Evolutionary conservation across 495 filamentous ascomycete species (phyloP).

Genomic region (Venustampulla echinocandica): DNA sequence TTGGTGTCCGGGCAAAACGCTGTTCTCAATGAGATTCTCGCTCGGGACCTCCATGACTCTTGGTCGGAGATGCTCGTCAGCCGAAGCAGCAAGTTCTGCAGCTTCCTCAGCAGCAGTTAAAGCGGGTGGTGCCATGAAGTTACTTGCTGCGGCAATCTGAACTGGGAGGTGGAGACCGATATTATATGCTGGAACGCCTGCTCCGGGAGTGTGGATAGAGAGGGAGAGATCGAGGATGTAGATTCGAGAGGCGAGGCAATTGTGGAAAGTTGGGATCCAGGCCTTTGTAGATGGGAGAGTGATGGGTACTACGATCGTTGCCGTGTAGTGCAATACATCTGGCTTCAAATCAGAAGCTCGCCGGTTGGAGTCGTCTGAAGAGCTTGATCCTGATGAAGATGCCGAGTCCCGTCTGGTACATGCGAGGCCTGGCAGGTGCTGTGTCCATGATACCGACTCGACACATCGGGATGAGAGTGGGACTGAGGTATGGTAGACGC

Average conservation of each 20-base stretch:
- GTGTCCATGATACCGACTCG: constrained; percentile 54
- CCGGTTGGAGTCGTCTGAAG: constrained; percentile 16
- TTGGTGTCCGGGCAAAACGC: constrained; percentile 6
- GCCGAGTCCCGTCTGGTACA: constrained; percentile 44
- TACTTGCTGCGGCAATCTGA: constrained; percentile 52
- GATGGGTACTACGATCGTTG: constrained; percentile 65
- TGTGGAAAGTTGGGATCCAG: constrained; percentile 83
- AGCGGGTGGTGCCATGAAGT: not conserved
- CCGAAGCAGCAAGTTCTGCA: constrained; percentile 24
- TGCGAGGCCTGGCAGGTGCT: constrained; percentile 7
- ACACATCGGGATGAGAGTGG: constrained; percentile 58
- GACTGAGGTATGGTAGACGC: constrained; percentile 56
- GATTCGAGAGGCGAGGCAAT: constrained; percentile 70
- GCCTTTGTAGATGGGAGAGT: constrained; percentile 53
- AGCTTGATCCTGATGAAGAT: constrained; percentile 10
- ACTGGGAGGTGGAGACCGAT: constrained; percentile 65
- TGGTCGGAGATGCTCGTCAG: constrained; percentile 41
- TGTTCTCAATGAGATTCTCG: constrained; percentile 14
- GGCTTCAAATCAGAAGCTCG: constrained; percentile 1
- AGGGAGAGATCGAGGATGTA: constrained; percentile 68
- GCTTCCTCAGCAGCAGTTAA: constrained; percentile 11
- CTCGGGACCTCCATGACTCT: constrained; percentile 31
- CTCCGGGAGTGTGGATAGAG: constrained; percentile 47
- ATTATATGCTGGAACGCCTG: constrained; percentile 44
- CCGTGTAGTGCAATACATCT: constrained; percentile 50